Percentiles rank a stretch among this genome's conserved stretches.
Conservation (phyloP, 352 stramenopile species). For the Globisporangium emineosum region DNA sequence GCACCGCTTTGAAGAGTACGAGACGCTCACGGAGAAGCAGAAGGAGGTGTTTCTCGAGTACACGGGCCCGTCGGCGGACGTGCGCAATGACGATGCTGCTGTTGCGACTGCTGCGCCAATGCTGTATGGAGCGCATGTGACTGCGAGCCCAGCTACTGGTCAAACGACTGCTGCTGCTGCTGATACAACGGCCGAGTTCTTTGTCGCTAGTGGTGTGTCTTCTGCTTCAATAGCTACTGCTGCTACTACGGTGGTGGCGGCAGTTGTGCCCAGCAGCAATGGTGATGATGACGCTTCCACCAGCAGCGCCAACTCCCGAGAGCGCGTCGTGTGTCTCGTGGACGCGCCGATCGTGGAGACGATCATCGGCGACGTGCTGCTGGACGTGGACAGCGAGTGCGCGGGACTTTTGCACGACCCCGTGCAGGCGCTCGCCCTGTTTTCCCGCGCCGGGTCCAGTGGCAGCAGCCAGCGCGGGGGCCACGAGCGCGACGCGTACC, state of each 20-base stretch:
- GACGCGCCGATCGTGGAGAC: slow-evolving; percentile 17
- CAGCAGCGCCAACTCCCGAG: background rate
- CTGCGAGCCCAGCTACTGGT: background rate
- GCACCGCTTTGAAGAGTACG: slow-evolving; percentile 15
- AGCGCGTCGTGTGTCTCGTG: slow-evolving; percentile 13
- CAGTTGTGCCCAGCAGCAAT: background rate
- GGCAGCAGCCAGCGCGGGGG: background rate
- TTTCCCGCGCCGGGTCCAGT: slow-evolving; percentile 1
- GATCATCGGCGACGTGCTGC: slow-evolving; percentile 15
- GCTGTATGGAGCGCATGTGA: background rate
- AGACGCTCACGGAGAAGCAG: slow-evolving; percentile 18
- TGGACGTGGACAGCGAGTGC: slow-evolving; percentile 14
- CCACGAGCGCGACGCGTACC: slow-evolving; percentile 6
- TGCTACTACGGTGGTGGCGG: background rate
- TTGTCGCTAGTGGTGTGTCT: background rate
- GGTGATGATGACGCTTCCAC: background rate
- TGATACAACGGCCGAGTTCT: background rate
- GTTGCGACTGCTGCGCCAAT: background rate
- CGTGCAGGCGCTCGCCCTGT: slow-evolving; percentile 8
- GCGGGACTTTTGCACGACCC: slow-evolving; percentile 12
- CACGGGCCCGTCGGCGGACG: background rate
- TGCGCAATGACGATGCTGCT: background rate
- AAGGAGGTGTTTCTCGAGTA: slow-evolving; percentile 18
- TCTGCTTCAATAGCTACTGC: background rate
- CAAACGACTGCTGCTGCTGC: background rate